Evolutionary conservation across 2,329 filamentous ascomycete genomes (phyloP), one percentile per base, ranked within the genome.

Genomic region (Dactylellina parvicollis): DNA sequence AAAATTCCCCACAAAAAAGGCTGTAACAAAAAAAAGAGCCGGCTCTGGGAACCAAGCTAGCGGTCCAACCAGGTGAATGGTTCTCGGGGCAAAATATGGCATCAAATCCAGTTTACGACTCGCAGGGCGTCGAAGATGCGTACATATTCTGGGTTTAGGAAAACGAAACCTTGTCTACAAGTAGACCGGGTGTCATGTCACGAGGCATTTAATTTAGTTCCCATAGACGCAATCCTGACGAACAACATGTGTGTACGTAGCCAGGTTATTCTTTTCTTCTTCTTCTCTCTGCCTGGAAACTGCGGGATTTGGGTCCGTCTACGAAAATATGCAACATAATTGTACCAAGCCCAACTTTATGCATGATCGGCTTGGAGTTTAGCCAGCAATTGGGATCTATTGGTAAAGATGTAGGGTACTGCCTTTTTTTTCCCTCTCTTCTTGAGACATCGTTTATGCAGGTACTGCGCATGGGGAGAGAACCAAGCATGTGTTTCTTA

Each of bases 251-350:
- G n/a, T n/a, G n/a, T n/a, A n/a, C n/a, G n/a, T n/a, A n/a, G n/a
- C n/a, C n/a, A n/a, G n/a, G n/a, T n/a, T 16, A 34, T 47, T 30
- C 28, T 34, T 32, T 32, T 34, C 24, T 18, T 59, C n/a, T 34
- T 40, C 40, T 38, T 30, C 20, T 26, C n/a, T 5, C 46, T 32
- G 28, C 24, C 30, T 72, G 66, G 66, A 65, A 72, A 72, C n/a
- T 72, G 57, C 66, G 66, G 66, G 66, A 72, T 72, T 64, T 72
- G 59, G 59, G 66, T 65, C 66, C 66, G 66, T 72, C 66, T 60
- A 72, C 66, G 44, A 54, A n/a, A n/a, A n/a, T n/a, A n/a, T n/a
- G n/a, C n/a, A n/a, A n/a, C n/a, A n/a, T n/a, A n/a, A n/a, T n/a
- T n/a, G n/a, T 47, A 64, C 57, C 30, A 30, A 14, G 42, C 2